phyloP scores from a whole-genome alignment of 441 rosid species.

The Jatropha multifida region DNA sequence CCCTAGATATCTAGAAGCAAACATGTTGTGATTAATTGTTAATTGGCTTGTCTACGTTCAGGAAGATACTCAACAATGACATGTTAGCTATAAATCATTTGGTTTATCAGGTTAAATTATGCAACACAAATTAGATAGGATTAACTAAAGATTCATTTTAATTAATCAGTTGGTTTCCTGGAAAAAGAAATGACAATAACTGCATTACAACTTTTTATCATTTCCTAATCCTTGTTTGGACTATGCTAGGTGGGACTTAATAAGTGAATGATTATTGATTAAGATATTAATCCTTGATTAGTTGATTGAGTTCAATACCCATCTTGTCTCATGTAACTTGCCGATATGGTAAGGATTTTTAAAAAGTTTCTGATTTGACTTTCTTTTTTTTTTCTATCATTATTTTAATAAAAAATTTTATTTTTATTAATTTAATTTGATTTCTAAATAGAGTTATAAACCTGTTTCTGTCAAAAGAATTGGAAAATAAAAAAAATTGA shows the following conservation, averaged over 20 bases:
- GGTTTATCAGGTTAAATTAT: not conserved
- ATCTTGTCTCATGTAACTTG: not conserved
- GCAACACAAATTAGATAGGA: not conserved
- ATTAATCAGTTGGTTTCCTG: not conserved
- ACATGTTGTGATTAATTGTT: not conserved
- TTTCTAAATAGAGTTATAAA: no score
- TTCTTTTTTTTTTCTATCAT: no score
- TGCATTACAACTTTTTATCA: not conserved
- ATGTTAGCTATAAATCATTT: not conserved
- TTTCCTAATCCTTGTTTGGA: not conserved
- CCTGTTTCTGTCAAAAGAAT: no score
- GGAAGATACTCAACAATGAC: not conserved
- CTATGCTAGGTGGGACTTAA: not conserved
- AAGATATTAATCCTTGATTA: slow-evolving; percentile 6
- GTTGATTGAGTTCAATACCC: not conserved
- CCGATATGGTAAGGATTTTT: no score
- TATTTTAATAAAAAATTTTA: no score
- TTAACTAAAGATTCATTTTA: not conserved
- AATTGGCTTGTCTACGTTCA: not conserved
- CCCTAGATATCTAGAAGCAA: not conserved
- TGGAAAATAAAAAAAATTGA: not conserved
- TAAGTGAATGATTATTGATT: not conserved
- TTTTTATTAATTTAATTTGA: no score
- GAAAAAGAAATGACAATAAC: not conserved
- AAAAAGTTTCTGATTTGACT: no score